phyloP scores from a whole-genome alignment of 805 yeast genomes.

The Saturnispora gosingensis region DNA sequence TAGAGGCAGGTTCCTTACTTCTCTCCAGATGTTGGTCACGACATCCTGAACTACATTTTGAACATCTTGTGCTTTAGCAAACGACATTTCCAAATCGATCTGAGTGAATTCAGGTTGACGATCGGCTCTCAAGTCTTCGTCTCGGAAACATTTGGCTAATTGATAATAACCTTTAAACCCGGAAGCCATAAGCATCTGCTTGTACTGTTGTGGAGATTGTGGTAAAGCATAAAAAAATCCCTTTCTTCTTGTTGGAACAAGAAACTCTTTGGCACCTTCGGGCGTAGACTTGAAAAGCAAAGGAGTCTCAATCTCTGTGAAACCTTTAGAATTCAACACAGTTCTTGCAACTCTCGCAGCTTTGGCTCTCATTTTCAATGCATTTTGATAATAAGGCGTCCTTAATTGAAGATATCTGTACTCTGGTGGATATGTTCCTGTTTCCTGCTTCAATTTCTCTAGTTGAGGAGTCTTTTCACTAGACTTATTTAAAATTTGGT shows the following conservation, averaged over 20 bases:
- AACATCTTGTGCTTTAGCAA: constrained; percentile 61
- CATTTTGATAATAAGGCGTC: constrained; percentile 43
- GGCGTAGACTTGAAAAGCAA: constrained; percentile 91
- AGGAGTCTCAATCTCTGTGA: constrained; percentile 89
- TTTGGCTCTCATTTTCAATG: constrained; percentile 46
- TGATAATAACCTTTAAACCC: constrained; percentile 85
- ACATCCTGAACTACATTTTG: constrained; percentile 52
- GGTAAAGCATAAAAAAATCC: constrained; percentile 77
- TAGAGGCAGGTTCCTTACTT: constrained; percentile 32
- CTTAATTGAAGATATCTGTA: constrained; percentile 77
- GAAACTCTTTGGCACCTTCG: constrained; percentile 93
- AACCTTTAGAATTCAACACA: constrained; percentile 33
- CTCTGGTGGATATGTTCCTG: constrained; percentile 64
- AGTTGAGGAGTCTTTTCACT: constrained; percentile 56
- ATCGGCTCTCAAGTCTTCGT: constrained; percentile 89
- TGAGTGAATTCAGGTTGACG: constrained; percentile 98
- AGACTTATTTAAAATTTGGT: constrained; percentile 54
- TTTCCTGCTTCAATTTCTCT: constrained; percentile 44
- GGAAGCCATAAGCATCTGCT: constrained; percentile 89
- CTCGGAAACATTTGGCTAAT: constrained; percentile 89
- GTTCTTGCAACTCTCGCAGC: constrained; percentile 38
- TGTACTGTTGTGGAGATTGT: constrained; percentile 97
- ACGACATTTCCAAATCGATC: constrained; percentile 91
- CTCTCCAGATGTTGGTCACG: constrained; percentile 47
- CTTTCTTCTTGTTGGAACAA: constrained; percentile 76